Evolutionary conservation across 768 basidiomycete species (phyloP).

Genomic region (Clavaria fumosa): DNA sequence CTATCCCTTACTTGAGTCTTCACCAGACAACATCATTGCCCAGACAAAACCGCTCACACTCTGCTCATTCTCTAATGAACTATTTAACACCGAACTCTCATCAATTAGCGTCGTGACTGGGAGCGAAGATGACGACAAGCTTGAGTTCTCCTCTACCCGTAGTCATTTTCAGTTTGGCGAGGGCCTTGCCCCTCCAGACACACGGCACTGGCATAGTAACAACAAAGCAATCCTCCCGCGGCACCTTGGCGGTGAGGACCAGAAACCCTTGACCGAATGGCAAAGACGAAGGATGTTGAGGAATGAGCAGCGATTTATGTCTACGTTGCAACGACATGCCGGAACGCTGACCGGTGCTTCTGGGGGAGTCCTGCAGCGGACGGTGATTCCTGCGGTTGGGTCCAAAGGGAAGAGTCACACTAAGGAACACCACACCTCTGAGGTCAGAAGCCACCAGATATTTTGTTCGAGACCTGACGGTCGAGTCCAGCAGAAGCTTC

Average conservation of each 20-base stretch:
- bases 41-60: conserved; percentile 11
- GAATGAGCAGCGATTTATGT: conserved; percentile 43
- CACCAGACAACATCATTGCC: background rate
- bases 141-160: conserved; percentile 4
- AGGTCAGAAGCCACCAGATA: background rate
- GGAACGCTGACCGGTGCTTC: conserved; percentile 48
- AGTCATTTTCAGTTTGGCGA: conserved; percentile 24
- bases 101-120: conserved; percentile 11
- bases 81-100: conserved; percentile 17
- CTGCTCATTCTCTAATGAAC: conserved; percentile 25
- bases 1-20: background rate
- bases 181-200: conserved; percentile 31
- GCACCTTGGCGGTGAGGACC: conserved; percentile 33
- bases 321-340: conserved; percentile 38
- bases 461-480: background rate
- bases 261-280: conserved; percentile 19
- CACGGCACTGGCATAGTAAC: conserved; percentile 43
- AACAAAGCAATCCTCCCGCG: conserved; percentile 33
- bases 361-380: conserved; percentile 35
- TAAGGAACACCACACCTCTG: background rate
- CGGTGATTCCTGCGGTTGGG: conserved; percentile 33
- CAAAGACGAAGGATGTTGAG: conserved; percentile 24
- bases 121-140: conserved; percentile 6
- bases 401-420: too few species aligned
- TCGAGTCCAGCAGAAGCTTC: background rate